Evolutionary conservation across 192 early-diverging fungal species (phyloP), one percentile per base, ranked within the genome.

Genomic region (Chytriomyces confervae): DNA sequence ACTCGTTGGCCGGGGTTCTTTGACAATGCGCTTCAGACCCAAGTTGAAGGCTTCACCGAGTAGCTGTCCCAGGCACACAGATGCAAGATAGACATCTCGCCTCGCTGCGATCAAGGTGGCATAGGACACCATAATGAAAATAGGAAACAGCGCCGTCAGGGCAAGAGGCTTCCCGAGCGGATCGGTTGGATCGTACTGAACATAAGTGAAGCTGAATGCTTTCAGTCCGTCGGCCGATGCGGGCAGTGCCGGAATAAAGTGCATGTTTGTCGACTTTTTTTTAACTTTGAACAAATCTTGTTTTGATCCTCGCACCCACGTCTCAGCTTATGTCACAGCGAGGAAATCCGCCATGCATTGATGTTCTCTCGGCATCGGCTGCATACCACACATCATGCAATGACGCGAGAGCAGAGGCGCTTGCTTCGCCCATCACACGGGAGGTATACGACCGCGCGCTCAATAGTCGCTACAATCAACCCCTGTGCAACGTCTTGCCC

Each of bases 21-120:
- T 84, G 61, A 94, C 79, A 27, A 79, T 69, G 62, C 82, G 72
- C 80, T 95, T 95, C 5, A 93, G 75, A 0, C 85, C 71, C 45
- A 79, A 72, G 76, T 93, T 94, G 7, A 93, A 29, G 5, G 72
- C 79, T 80, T 94, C 94, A 73, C 92, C 92, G 7, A 79, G 13
- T 7, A 94, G 76, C 78, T 95, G 94, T 0, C 94, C 94, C 8
- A 81, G 63, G 46, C 94, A 79, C 86, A 94, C 91, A 20, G 89
- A 49, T 27, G 85, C 69, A 9, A 83, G 82, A 20, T 86, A 84
- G 7, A 92, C 16, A 61, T 94, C 91, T 1, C 92, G 81, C 16
- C 90, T 79, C 4, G 90, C 83, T 1, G 89, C 66, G 50, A 94
- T 79, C 4, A 91, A 86, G 6, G 91, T 91, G 1, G 69, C 87